Conservation (phyloP, 139 green algal genomes). For the Closterium sp. region DNA sequence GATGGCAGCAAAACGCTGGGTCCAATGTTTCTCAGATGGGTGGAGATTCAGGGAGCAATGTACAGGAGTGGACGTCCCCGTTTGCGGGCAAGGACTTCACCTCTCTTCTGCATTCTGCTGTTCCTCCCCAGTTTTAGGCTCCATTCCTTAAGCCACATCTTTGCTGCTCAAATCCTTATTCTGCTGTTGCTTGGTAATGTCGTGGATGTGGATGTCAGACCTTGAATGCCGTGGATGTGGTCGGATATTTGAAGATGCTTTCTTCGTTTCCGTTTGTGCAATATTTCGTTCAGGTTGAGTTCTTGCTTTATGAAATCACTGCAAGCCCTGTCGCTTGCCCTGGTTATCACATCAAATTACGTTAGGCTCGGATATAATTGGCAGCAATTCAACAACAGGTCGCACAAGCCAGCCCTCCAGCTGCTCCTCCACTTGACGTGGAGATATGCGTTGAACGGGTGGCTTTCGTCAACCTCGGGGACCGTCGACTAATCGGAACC, state of each 20-base stretch:
- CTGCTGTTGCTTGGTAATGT: no score
- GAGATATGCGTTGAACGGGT: neutral
- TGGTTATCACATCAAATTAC: no score
- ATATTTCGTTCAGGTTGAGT: no score
- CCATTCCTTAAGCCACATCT: neutral
- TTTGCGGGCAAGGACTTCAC: conserved; percentile 45
- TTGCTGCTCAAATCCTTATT: neutral
- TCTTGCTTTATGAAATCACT: no score
- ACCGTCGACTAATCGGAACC: neutral
- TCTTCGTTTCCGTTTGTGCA: no score
- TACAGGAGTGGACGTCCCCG: conserved; percentile 37
- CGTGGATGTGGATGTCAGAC: no score
- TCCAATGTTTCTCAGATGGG: neutral
- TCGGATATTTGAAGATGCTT: no score
- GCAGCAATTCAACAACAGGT: neutral
- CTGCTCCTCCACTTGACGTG: neutral
- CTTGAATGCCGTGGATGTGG: no score
- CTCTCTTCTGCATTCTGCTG: neutral
- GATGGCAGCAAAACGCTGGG: neutral
- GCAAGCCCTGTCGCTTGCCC: no score
- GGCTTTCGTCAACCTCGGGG: neutral
- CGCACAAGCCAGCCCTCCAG: neutral
- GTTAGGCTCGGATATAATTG: no score
- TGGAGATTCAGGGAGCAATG: neutral
- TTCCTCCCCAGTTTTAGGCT: neutral